A percentile compares a stretch with the other conserved stretches of the same genome.
These are phyloP conservation scores for Volvox carteri DNA, from an alignment of 163 green algal species.

Conservation along the genomic window DNA sequence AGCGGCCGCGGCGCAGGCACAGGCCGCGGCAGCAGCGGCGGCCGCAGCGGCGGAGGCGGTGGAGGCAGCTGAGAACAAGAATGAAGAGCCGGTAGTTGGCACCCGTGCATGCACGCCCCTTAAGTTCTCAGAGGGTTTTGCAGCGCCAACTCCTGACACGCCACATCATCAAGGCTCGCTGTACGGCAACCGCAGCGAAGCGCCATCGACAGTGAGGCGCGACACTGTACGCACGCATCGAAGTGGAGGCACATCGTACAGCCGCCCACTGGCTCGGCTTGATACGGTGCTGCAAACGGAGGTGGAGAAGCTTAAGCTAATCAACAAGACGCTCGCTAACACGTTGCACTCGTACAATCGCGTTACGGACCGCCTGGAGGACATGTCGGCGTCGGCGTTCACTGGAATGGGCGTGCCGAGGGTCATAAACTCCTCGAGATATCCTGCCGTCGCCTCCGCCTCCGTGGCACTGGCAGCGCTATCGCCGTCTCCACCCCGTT, in stretches of 20 bases:
- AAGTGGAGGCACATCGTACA: neutral
- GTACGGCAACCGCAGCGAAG: neutral
- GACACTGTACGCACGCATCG: neutral
- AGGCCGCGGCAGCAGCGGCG: neutral
- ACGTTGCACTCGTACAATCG: slow-evolving; percentile 41
- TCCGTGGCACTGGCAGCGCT: too few species aligned
- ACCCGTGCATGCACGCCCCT: slow-evolving; percentile 22
- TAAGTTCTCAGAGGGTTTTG: slow-evolving; percentile 8
- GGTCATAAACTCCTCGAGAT: too few species aligned
- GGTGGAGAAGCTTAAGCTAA: slow-evolving; percentile 41
- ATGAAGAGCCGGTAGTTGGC: too few species aligned
- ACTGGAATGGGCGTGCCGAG: too few species aligned
- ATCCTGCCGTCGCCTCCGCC: too few species aligned
- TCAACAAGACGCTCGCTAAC: slow-evolving; percentile 11
- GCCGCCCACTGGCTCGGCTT: neutral
- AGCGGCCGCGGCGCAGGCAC: neutral
- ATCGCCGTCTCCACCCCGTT: too few species aligned
- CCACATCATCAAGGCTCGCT: slow-evolving; percentile 30
- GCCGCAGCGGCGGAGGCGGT: too few species aligned
- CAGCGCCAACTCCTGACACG: neutral
- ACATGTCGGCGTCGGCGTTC: too few species aligned
- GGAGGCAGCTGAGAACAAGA: too few species aligned
- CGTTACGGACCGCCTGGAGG: neutral
- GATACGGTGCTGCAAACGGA: slow-evolving; percentile 36
- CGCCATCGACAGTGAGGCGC: neutral